phyloP scores from a whole-genome alignment of 2,329 filamentous ascomycete species.

The Sporothrix pallida region DNA sequence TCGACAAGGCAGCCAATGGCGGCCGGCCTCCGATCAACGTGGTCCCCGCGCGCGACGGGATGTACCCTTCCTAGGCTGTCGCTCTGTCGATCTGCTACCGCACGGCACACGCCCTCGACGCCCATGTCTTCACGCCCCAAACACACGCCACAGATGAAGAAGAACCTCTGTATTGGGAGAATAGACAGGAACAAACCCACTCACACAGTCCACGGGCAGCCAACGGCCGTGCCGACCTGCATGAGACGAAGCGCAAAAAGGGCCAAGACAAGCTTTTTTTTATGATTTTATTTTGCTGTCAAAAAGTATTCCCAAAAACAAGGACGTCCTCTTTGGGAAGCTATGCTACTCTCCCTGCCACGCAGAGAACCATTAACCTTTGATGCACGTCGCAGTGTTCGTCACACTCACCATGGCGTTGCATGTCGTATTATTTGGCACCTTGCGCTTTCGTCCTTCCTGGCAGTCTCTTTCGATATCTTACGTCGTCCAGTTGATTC shows the following conservation, averaged over 20 bases:
- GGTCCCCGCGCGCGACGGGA: constrained; percentile 5
- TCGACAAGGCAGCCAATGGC: constrained; percentile 32
- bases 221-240: constrained; percentile 14
- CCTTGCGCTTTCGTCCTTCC: neutral
- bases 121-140: neutral
- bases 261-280: constrained; percentile 25
- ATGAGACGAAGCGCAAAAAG: constrained; percentile 3
- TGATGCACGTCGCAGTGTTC: neutral
- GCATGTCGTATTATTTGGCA: neutral
- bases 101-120: neutral
- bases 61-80: neutral
- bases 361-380: neutral
- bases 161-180: neutral
- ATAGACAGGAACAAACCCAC: neutral
- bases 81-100: constrained; percentile 27
- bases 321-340: neutral
- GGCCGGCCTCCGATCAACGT: constrained; percentile 25
- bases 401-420: neutral
- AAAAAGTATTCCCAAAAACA: neutral
- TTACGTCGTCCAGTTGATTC: neutral
- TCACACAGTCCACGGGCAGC: neutral
- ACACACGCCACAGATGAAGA: neutral
- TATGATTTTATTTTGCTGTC: neutral
- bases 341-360: neutral
- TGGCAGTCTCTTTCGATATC: neutral